Conservation (phyloP, 2,329 filamentous ascomycete genomes). For the Aspergillus spinulosporus region DNA sequence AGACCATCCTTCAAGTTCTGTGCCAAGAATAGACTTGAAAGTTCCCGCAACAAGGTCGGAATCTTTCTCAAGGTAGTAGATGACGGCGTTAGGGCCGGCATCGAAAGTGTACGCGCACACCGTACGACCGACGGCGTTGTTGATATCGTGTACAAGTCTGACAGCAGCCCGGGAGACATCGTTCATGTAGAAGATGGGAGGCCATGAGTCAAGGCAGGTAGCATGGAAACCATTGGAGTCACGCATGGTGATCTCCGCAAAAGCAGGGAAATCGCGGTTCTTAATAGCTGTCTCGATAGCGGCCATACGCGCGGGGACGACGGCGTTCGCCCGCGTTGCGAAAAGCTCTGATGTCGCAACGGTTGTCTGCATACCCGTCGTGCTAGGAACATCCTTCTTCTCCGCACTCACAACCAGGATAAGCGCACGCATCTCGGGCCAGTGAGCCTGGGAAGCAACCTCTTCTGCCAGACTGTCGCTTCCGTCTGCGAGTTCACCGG, state of each 20-base stretch:
- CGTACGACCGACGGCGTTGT: constrained; percentile 71
- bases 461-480: constrained; percentile 85
- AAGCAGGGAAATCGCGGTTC: constrained; percentile 76
- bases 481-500: constrained; percentile 73
- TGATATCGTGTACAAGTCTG: constrained; percentile 84
- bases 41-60: constrained; percentile 71
- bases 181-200: constrained; percentile 98
- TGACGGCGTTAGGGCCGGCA: constrained; percentile 92
- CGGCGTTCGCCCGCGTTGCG: constrained; percentile 67
- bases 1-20: constrained; percentile 55
- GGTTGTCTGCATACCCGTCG: constrained; percentile 95
- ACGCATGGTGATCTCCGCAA: constrained; percentile 90
- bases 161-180: constrained; percentile 87
- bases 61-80: constrained; percentile 89
- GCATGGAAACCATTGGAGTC: constrained; percentile 98
- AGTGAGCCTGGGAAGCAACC: constrained; percentile 84
- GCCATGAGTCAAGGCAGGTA: constrained; percentile 89
- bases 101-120: constrained; percentile 97
- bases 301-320: constrained; percentile 81
- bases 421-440: constrained; percentile 91
- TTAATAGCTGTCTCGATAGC: constrained; percentile 81
- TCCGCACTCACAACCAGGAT: constrained; percentile 88
- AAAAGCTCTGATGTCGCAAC: constrained; percentile 90
- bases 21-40: constrained; percentile 74
- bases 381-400: constrained; percentile 94